Evolutionary conservation across 2,329 filamentous ascomycete species (phyloP).

Genomic region (Amesomyces nigricolor): DNA sequence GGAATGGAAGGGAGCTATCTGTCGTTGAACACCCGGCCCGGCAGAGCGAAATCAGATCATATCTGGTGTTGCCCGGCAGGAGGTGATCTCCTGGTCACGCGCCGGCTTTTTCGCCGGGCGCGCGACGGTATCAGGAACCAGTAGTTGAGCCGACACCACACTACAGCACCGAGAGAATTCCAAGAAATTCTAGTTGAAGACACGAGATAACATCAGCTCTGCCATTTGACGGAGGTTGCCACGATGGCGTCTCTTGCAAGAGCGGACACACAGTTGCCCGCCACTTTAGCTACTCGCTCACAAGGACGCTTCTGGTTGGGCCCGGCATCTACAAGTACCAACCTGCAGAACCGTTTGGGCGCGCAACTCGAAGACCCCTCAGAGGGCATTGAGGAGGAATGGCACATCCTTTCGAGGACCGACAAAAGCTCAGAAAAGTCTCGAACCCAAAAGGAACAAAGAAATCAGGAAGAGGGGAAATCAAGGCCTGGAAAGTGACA

Average conservation of each 20-base stretch:
- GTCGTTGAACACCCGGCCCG: neutral
- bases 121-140: neutral
- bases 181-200: too few species aligned
- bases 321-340: constrained; percentile 16
- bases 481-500: neutral
- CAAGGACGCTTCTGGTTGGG: constrained; percentile 2
- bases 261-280: neutral
- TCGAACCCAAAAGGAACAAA: neutral
- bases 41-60: neutral
- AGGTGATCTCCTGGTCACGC: constrained; percentile 6
- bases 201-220: too few species aligned
- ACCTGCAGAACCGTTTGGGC: constrained; percentile 24
- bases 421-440: too few species aligned
- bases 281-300: neutral
- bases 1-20: neutral
- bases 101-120: neutral
- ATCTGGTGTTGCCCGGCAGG: neutral
- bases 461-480: neutral
- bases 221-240: too few species aligned
- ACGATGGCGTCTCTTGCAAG: too few species aligned
- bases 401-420: constrained; percentile 16
- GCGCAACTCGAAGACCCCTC: constrained; percentile 17
- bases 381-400: constrained; percentile 19
- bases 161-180: neutral
- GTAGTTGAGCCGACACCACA: too few species aligned